Evolutionary conservation across 345 rosid genomes (phyloP).

Genomic region (Populus tremula): DNA sequence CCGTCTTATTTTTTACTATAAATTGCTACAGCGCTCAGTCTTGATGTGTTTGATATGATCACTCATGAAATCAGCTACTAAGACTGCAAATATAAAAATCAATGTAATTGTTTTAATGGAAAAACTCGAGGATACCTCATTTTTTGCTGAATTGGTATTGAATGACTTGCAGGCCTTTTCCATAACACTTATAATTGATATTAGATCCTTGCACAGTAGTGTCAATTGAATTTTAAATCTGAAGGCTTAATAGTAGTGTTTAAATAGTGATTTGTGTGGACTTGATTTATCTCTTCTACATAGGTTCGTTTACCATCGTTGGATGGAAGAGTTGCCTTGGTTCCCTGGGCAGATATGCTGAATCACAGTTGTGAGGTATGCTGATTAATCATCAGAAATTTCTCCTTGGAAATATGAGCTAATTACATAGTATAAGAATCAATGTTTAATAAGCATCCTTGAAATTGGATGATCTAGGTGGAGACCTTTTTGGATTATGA

Average conservation of each 20-base stretch:
- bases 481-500: slow-evolving; percentile 92
- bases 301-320: slow-evolving; percentile 92
- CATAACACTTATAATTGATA: neutral
- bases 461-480: slow-evolving; percentile 48
- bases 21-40: neutral
- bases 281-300: slow-evolving; percentile 3
- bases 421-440: neutral
- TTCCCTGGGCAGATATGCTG: slow-evolving; percentile 99
- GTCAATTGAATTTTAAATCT: neutral
- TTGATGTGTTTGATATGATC: neutral
- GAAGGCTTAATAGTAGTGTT: neutral
- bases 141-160: neutral
- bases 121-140: neutral
- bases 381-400: slow-evolving; percentile 5
- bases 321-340: slow-evolving; percentile 90
- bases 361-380: slow-evolving; percentile 91
- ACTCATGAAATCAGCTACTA: neutral
- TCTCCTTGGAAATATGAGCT: neutral
- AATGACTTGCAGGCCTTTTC: slow-evolving; percentile 1
- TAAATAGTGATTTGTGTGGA: neutral
- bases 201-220: neutral
- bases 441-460: slow-evolving; percentile 10
- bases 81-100: neutral
- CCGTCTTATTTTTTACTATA: neutral
- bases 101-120: neutral